phyloP scores from a whole-genome alignment of 1,139 yeast species.

The Candida tropicalis region DNA sequence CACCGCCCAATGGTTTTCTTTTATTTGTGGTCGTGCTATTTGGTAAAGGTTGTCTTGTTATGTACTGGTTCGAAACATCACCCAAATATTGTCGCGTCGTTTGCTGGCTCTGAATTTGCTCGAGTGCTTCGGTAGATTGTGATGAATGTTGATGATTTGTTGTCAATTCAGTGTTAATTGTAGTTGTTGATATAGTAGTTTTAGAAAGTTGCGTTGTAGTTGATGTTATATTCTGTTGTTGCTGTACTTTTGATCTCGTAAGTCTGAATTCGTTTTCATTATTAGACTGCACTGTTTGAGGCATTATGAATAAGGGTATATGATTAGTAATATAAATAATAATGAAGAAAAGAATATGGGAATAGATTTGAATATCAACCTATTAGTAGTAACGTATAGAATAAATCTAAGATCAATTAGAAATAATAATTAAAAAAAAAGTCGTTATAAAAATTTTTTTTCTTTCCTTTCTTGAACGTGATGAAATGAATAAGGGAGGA shows the following conservation, averaged over 20 bases:
- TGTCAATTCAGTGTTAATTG: slow-evolving; percentile 5
- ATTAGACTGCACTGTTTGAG: slow-evolving; percentile 32
- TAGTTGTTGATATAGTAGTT: slow-evolving; percentile 4
- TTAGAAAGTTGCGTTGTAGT: slow-evolving; percentile 6
- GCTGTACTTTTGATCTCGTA: slow-evolving; percentile 32
- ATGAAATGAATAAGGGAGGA: background rate
- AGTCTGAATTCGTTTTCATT: slow-evolving; percentile 47
- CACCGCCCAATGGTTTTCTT: slow-evolving; percentile 41
- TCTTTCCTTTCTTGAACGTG: background rate
- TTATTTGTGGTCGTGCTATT: slow-evolving; percentile 15
- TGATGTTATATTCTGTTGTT: slow-evolving; percentile 8
- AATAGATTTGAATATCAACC: background rate
- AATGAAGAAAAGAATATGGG: background rate
- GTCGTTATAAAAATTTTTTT: too few relatives aligned
- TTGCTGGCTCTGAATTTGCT: slow-evolving; percentile 6
- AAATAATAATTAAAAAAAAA: too few relatives aligned
- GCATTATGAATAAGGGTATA: slow-evolving; percentile 22
- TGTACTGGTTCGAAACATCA: slow-evolving; percentile 47
- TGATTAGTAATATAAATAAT: background rate
- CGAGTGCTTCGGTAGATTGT: slow-evolving; percentile 4
- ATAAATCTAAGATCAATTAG: background rate
- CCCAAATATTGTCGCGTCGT: slow-evolving; percentile 36
- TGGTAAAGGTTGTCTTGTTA: slow-evolving; percentile 17
- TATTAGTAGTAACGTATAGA: background rate
- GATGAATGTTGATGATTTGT: slow-evolving; percentile 5